Percentiles rank a stretch among this genome's conserved stretches.
Evolutionary conservation across 345 rosid genomes (phyloP).

Genomic region (Trapa incisa): DNA sequence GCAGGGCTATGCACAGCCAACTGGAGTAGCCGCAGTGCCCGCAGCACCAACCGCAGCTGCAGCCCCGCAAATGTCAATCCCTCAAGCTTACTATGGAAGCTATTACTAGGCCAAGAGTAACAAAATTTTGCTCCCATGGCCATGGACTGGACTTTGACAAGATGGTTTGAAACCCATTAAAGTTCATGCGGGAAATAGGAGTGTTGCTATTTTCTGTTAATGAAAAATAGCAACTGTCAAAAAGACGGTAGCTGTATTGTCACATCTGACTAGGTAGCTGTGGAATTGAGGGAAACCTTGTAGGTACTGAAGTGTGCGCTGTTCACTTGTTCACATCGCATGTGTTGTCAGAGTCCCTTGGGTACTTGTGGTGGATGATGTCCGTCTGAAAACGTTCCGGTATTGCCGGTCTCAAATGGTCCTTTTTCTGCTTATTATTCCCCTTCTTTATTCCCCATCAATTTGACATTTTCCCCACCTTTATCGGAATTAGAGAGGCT

Average conservation of each 20-base stretch:
- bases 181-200: not conserved
- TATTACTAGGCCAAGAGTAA: conserved; percentile 9
- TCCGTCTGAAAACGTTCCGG: not conserved
- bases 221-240: not conserved
- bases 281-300: not conserved
- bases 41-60: conserved; percentile 6
- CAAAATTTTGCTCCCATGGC: not conserved
- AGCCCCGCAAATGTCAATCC: conserved; percentile 10
- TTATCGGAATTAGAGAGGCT: too few species aligned
- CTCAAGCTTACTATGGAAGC: conserved; percentile 18
- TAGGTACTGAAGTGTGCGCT: not conserved
- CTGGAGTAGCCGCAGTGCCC: not conserved
- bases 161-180: not conserved
- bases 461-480: too few species aligned
- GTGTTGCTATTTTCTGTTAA: not conserved
- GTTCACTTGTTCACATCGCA: not conserved
- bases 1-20: conserved; percentile 11
- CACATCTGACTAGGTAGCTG: not conserved
- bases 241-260: not conserved
- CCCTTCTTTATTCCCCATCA: too few species aligned
- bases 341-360: not conserved
- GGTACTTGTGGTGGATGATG: not conserved
- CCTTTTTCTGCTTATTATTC: too few species aligned
- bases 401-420: too few species aligned
- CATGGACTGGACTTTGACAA: not conserved